Base-by-base conservation (phyloP, 2,329 filamentous ascomycete species). In the Neopestalotiopsis clavispora region DNA sequence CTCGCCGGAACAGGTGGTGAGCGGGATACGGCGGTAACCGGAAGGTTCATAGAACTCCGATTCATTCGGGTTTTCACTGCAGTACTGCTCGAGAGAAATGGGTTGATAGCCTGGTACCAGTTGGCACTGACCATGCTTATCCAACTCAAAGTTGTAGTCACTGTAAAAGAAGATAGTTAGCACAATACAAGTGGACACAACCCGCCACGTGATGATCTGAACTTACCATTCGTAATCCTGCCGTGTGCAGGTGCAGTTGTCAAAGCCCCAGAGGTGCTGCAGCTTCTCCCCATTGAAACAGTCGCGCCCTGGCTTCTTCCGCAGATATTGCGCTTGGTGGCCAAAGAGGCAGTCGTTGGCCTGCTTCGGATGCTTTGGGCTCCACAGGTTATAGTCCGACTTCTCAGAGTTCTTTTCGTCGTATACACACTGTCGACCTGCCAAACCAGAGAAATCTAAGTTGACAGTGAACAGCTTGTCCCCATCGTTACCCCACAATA, bases 191-290 rank as follows among this genome's bases (percentile, higher is more conserved):
- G 59, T 66, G 67, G 38, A 28, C 17, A 9, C 4, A n/a, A 23
- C 32, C 42, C 20, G 45, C 45, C 62, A 28, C 17, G 40, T 56
- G 12, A 20, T n/a, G 23, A 23, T 59, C 13, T 10, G 10, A 38
- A 82, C 90, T 83, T 83, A 95, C 93, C 96, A 99, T 86, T 99
- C 96, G 78, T 91, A 99, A 81, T 99, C 96, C 69, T 89, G 87
- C 66, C 94, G 87, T 9, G 90, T 92, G 82, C 96, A 99, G 69
- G 88, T 86, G 84, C 96, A 99, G 79, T 97, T 94, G 72, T 87
- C 82, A 72, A 93, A 90, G 72, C 87, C 87, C 80, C 95, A 91
- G 32, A 95, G 84, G 72, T 90, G 89, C 72, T 90, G 85, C 71
- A 97, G 88, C 71, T 87, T 88, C 78, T 88, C 87, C 65, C 92